Evolutionary conservation across 106 monocot species (phyloP), one percentile per base, ranked within the genome.

Genomic region (Acanthochlamys bracteata): DNA sequence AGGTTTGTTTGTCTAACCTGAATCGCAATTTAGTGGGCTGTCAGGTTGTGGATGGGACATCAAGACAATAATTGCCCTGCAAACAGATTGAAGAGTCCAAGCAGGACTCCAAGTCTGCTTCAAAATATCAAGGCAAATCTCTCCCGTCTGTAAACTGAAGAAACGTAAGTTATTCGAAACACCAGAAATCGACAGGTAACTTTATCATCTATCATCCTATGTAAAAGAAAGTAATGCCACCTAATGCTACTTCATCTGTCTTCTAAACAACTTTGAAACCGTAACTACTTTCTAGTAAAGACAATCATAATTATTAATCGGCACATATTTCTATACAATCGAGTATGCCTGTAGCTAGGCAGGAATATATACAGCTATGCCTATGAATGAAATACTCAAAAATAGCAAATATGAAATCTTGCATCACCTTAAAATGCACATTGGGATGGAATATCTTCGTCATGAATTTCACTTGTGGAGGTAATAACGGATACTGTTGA

Each of bases 361-460:
- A n/a, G n/a, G n/a, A 43, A 43, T 43, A 43, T 43, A 43, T 13
- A 43, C n/a, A n/a, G n/a, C n/a, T n/a, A n/a, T n/a, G n/a, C n/a
- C n/a, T n/a, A n/a, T n/a, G n/a, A n/a, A n/a, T n/a, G n/a, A n/a
- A n/a, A n/a, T n/a, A n/a, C n/a, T n/a, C n/a, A n/a, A n/a, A 43
- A 43, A 43, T 43, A 7, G 43, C 13, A 43, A 43, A 43, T 43
- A 13, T 43, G 43, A 13, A 8, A 43, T 8, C 43, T 7, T 7
- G 13, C 20, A 25, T 65, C 41, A 96, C 95, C 95, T 96, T 96
- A 69, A 96, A 96, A 85, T 96, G 96, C 53, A 96, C 96, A 67
- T 96, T 96, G 53, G 96, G 91, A 78, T 98, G 96, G 71, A 98
- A 98, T 45, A 88, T 92, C 78, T 91, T 98, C 59, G 91, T 98